Evolutionary conservation across 2,329 filamentous ascomycete species (phyloP), one percentile per base, ranked within the genome.

Genomic region (Colletotrichum cordylinicola): DNA sequence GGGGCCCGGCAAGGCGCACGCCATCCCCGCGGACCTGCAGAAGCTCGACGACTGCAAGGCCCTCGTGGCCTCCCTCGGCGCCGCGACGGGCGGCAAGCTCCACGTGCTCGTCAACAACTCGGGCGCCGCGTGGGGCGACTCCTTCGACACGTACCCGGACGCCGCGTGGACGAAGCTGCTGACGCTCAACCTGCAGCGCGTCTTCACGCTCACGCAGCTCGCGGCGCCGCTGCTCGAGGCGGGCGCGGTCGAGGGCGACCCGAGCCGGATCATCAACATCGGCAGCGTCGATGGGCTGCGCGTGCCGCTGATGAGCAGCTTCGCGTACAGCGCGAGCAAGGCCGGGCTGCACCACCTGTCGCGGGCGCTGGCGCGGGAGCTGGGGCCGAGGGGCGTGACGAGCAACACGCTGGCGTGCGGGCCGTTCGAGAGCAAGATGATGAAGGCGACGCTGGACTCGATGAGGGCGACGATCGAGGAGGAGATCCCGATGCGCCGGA

Each of bases 371-470:
- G 91, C 92, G 4, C 86, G 88, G 67, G 90, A 92, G 79, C 83
- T 94, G 39, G 92, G 92, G 0, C 89, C 89, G 72, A 80, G 90
- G 58, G 87, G 90, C 69, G 89, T 94, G 75, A 94, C 92, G 43
- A 89, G 86, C 77, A 95, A 95, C 81, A 91, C 92, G 5, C 84
- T 95, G 72, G 94, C 94, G 8, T 95, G 93, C 80, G 94, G 94
- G 4, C 93, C 93, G 4, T 94, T 94, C 76, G 88, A 92, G 78
- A 92, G 88, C 76, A 93, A 92, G 86, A 94, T 94, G 92, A 93
- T 93, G 91, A 88, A 88, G 72, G 88, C 88, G 24, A 91, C 91
- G 74, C 84, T 94, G 75, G 87, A 91, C 76, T 84, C 87, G 39
- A 89, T 89, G 74, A 86, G 89, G 64, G 89, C 91, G 6, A 82